Evolutionary conservation across 805 yeast genomes (phyloP), one percentile per base, ranked within the genome.

Genomic region (Cephaloascus albidus): DNA sequence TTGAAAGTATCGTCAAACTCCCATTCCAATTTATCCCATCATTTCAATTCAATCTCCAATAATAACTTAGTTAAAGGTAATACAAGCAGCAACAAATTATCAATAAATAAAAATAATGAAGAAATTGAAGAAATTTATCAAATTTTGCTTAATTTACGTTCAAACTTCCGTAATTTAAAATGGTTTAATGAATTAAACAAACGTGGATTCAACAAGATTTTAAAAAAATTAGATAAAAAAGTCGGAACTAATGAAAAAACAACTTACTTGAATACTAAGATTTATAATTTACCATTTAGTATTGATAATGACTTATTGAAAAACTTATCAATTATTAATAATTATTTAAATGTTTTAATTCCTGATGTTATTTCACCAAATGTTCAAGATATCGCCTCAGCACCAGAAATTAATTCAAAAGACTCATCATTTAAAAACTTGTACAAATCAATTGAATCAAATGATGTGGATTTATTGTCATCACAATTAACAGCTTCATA

Each of bases 141-240:
- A 18, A 80, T 87, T 16, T 61, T 89, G 31, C 65, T 87, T 18
- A 96, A 88, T 56, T 65, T 87, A 39, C 71, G 95, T 36, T 70
- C 82, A 15, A 77, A 78, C 43, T 76, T 84, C 44, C 70, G 96
- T 41, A 88, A 88, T 58, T 67, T 89, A 54, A 88, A 85, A 57
- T 90, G 97, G 96, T 89, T 76, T 57, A 94, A 94, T 18, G 97
- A 90, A 53, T 74, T 89, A 50, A 89, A 89, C 65, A 85, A 83
- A 53, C 78, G 94, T 44, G 97, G 96, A 0, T 85, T 88, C 49
- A 74, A 79, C 39, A 89, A 89, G 63, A 90, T 90, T 46, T 66
- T 90, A 53, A 89, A 89, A 63, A 89, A 89, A 53, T 68, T 89
- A 49, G 97, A 90, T 58, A 90, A 90, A 64, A 87, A 87, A 56